These are phyloP conservation scores for Acanthamoeba triangularis DNA, from an alignment of 208 protist genomes.

Conservation along the genomic window DNA sequence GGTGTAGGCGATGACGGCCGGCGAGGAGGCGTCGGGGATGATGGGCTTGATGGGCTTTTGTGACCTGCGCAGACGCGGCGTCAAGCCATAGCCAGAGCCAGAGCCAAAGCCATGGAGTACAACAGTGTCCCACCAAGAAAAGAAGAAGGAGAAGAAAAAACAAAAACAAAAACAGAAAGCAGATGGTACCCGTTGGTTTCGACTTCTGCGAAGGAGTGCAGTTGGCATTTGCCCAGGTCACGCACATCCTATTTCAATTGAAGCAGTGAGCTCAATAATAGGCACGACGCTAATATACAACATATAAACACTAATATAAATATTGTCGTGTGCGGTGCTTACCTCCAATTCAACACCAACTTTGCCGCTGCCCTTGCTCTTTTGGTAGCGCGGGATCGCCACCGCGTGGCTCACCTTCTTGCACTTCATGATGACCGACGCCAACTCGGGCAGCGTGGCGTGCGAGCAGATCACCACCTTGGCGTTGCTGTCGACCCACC, in stretches of 20 bases:
- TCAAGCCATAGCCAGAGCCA: no score
- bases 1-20: constrained; percentile 8
- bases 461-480: constrained; percentile 21
- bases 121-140: not conserved
- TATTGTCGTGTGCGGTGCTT: no score
- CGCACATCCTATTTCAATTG: no score
- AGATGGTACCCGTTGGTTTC: not conserved
- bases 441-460: not conserved
- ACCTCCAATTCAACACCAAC: not conserved
- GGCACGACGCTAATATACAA: no score
- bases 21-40: constrained; percentile 27
- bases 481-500: not conserved
- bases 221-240: not conserved
- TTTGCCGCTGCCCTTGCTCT: not conserved
- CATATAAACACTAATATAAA: not conserved
- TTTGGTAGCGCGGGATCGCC: not conserved
- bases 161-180: no score
- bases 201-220: constrained; percentile 12
- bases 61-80: not conserved
- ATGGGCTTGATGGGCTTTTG: not conserved
- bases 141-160: no score
- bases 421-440: not conserved
- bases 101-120: not conserved
- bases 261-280: no score
- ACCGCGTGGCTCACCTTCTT: constrained; percentile 1